Evolutionary conservation across 371 early-diverging fungal species (phyloP), one percentile per base, ranked within the genome.

Genomic region (Mucor circinelloides): DNA sequence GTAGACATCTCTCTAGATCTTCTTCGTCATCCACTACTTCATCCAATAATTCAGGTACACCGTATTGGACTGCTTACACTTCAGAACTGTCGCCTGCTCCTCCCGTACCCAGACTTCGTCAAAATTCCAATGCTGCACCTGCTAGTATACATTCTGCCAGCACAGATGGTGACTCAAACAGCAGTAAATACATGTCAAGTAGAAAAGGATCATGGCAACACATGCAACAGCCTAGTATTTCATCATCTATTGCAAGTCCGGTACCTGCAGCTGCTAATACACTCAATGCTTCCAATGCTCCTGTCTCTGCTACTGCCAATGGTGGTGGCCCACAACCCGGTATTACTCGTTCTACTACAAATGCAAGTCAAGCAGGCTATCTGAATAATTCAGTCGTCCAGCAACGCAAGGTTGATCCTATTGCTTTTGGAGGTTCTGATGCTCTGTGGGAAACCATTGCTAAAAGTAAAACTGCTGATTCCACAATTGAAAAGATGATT

Each of bases 391-490:
- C 72, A 13, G 54, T 77, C 13, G 65, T 76, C 30, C 80, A 79
- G 44, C 83, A 82, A 60, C 73, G 76, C 21, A 76, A 73, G 25
- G 77, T 80, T 0, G 83, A 82, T 56, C 80, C 80, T 12, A 63
- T 82, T 10, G 44, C 73, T 6, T 82, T 80, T 69, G 83, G 83
- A 23, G 83, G 80, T 2, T 76, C 80, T 6, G 83, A 82, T 71
- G 75, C 77, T 13, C 64, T 82, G 32, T 82, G 83, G 83, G 80
- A 82, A 19, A 78, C 75, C 4, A 75, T 82, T 31, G 64, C 75
- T 7, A 78, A 77, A 58, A 75, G 67, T 44, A 62, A 71, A 62
- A 66, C 76, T 15, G 65, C 66, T 19, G 84, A 83, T 46, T 68
- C 69, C 21, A 75, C 77, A 2, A 67, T 79, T 13, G 78, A 79